Evolutionary conservation across 495 filamentous ascomycete species (phyloP).

Genomic region (Trypethelium eluteriae): DNA sequence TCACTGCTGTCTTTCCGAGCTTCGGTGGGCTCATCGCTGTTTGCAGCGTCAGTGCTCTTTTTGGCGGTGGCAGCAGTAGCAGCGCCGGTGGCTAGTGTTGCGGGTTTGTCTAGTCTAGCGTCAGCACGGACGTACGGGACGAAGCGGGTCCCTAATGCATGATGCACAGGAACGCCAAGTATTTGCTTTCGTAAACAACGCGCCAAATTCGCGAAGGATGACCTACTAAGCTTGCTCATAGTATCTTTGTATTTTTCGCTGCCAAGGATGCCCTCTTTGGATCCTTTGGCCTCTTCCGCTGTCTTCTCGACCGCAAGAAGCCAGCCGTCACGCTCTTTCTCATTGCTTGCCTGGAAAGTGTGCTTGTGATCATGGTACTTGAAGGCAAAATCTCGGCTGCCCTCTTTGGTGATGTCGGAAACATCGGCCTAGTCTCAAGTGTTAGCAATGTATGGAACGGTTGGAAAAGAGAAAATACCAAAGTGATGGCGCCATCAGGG

Average conservation of each 20-base stretch:
- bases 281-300: constrained; percentile 45
- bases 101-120: constrained; percentile 32
- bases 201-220: not conserved
- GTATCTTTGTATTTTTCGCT: constrained; percentile 43
- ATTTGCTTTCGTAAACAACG: not conserved
- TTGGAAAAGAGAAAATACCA: constrained; percentile 49
- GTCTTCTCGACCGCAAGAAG: constrained; percentile 52
- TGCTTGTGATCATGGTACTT: constrained; percentile 80
- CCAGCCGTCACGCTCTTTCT: constrained; percentile 85
- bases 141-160: constrained; percentile 24
- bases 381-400: constrained; percentile 73
- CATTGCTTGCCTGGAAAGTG: constrained; percentile 67
- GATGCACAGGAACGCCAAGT: constrained; percentile 14
- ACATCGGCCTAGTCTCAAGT: constrained; percentile 60
- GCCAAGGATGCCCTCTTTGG: constrained; percentile 38
- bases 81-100: constrained; percentile 25
- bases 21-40: constrained; percentile 27
- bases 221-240: constrained; percentile 40
- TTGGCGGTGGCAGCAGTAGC: constrained; percentile 31
- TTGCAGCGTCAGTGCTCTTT: constrained; percentile 35
- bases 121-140: constrained; percentile 34
- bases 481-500: constrained; percentile 73
- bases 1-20: constrained; percentile 37
- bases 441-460: constrained; percentile 16
- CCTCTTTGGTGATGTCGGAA: constrained; percentile 66